Conservation (phyloP, 2,329 filamentous ascomycete species). For the Trichoderma hamatum region DNA sequence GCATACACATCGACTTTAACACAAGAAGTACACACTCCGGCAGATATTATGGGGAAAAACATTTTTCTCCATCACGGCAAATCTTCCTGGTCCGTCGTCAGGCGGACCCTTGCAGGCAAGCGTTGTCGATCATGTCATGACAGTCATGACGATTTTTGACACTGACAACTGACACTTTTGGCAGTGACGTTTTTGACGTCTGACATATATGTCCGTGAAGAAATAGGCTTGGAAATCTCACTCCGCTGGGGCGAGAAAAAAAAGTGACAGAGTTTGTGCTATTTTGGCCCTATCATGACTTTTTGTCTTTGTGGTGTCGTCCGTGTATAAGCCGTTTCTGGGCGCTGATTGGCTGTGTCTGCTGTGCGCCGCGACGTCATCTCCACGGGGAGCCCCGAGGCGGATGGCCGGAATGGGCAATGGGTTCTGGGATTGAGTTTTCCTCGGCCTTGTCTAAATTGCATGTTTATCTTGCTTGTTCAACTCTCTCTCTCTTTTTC, state of each 20-base stretch:
- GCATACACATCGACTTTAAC: background rate
- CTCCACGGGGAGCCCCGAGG: background rate
- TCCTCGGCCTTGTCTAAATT: background rate
- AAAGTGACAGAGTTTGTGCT: background rate
- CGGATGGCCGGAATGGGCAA: background rate
- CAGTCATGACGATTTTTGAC: background rate
- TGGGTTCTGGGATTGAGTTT: background rate
- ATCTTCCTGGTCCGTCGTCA: background rate
- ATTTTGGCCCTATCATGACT: background rate
- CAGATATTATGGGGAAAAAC: background rate
- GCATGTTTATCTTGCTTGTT: background rate
- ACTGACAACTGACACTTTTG: background rate
- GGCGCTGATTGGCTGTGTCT: background rate
- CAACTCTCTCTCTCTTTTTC: too few relatives aligned
- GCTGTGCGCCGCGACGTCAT: conserved; percentile 10
- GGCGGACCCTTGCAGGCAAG: conserved; percentile 6
- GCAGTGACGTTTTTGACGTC: background rate
- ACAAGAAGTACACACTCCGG: background rate
- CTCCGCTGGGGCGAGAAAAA: background rate
- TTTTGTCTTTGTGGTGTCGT: background rate
- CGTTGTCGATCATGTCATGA: conserved; percentile 15
- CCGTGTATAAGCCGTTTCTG: background rate
- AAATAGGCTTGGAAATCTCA: background rate
- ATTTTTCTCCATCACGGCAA: background rate
- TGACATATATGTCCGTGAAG: background rate